These are phyloP conservation scores for Ophiobolus disseminans DNA, from an alignment of 2,329 filamentous ascomycete genomes.

Conservation along the genomic window DNA sequence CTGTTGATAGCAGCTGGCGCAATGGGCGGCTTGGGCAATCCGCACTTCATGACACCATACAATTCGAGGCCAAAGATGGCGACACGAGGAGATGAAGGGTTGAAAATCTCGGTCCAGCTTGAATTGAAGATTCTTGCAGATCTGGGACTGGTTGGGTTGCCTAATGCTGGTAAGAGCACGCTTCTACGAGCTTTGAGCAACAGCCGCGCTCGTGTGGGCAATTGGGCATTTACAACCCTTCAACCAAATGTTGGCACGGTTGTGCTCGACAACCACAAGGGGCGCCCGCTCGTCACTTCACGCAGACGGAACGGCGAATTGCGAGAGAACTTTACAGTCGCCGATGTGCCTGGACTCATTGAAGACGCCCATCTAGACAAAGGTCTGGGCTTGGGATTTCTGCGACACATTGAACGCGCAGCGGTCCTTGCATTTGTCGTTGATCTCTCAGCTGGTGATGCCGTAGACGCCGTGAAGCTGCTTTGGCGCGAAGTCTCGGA, in stretches of 20 bases:
- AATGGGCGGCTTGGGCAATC: conserved; percentile 89
- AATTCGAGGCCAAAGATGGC: conserved; percentile 82
- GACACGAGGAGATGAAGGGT: conserved; percentile 81
- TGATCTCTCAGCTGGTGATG: conserved; percentile 80
- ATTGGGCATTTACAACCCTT: conserved; percentile 96
- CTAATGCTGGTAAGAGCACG: conserved; percentile 96
- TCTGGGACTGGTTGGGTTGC: conserved; percentile 90
- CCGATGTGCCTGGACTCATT: conserved; percentile 93
- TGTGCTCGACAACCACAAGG: conserved; percentile 84
- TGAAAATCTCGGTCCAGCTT: conserved; percentile 80
- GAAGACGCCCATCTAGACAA: conserved; percentile 91
- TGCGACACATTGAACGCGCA: conserved; percentile 93
- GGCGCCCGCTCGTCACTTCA: conserved; percentile 67
- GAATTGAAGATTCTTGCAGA: conserved; percentile 96
- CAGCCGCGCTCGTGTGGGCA: conserved; percentile 85
- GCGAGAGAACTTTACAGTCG: conserved; percentile 86
- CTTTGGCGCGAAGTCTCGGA: conserved; percentile 91
- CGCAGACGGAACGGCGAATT: conserved; percentile 57
- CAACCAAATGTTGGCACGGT: conserved; percentile 96
- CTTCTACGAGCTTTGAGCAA: conserved; percentile 86
- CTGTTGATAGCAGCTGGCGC: conserved; percentile 87
- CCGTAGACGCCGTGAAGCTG: conserved; percentile 76
- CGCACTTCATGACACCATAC: conserved; percentile 84
- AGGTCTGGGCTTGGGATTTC: conserved; percentile 87
- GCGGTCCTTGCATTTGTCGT: conserved; percentile 93